These are phyloP conservation scores for Klebsormidium nitens DNA, from an alignment of 139 green algal species.

Conservation along the genomic window DNA sequence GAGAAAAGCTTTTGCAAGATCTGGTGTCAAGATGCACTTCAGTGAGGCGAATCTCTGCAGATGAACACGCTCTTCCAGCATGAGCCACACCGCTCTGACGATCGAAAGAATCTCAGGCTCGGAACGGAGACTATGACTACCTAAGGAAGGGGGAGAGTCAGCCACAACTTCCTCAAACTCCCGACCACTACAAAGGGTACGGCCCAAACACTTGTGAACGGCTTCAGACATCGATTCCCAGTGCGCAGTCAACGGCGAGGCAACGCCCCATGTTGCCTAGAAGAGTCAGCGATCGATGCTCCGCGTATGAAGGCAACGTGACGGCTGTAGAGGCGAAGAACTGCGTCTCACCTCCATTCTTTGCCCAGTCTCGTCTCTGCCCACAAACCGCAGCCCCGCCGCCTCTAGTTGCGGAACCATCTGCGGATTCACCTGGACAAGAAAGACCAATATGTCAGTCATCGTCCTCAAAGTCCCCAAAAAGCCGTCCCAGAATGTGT, in stretches of 20 bases:
- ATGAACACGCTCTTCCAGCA: too few species aligned
- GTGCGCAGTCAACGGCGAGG: not conserved
- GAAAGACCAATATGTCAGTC: too few species aligned
- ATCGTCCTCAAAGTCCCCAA: too few species aligned
- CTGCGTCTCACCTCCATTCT: constrained; percentile 82
- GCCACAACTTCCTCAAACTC: not conserved
- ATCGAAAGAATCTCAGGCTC: constrained; percentile 1
- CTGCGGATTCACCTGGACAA: constrained; percentile 80
- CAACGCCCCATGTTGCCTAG: not conserved
- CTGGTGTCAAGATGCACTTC: too few species aligned
- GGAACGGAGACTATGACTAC: too few species aligned
- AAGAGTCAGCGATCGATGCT: not conserved
- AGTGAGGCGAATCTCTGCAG: too few species aligned
- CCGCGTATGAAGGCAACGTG: not conserved
- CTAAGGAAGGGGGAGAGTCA: too few species aligned
- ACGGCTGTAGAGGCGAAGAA: not conserved
- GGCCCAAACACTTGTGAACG: not conserved
- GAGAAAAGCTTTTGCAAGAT: too few species aligned
- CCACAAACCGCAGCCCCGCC: constrained; percentile 80
- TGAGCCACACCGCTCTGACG: not conserved
- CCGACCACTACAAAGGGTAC: not conserved
- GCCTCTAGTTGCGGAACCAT: constrained; percentile 80
- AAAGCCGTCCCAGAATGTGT: too few species aligned
- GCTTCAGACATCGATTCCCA: not conserved
- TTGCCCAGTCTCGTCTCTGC: constrained; percentile 76